Evolutionary conservation across 73 alveolate genomes (phyloP), one percentile per base, ranked within the genome.

Genomic region (Paramecium sexaurelia): DNA sequence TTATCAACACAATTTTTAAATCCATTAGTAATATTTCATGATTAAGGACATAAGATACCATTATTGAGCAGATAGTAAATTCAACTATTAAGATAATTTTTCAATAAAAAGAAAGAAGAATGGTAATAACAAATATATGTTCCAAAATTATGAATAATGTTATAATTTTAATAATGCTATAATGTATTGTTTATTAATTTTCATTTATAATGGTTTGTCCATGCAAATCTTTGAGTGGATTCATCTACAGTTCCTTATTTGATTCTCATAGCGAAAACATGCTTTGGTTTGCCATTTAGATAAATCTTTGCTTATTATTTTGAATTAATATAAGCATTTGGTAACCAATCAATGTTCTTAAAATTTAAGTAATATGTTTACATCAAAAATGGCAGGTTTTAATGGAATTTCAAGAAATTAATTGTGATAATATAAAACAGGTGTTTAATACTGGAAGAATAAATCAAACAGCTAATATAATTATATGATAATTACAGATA

Each of bases 151-250:
- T 78, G 90, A 78, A 10, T 24, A 36, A 36, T 41, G 6, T 51
- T 1, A 17, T 5, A 45, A 45, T 36, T 73, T 61, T 61, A 29
- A 20, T 29, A 24, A 22, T 61, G 39, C 39, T 78, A n/a, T 45
- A 78, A 29, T 78, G 32, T 78, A 36, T 33, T 41, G 55, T 78
- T 17, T 39, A 17, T 78, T 13, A 26, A 69, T 75, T n/a, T 37
- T 78, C 90, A 78, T 22, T 45, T 78, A 27, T 78, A 78, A 78
- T 78, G 90, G 73, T 78, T 45, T 56, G 71, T 40, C 90, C 90
- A 78, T 40, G 90, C 90, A 41, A 45, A 39, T 17, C 55, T 22
- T 20, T 37, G 19, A 39, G 68, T 78, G 2, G 90, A 78, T 9
- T 78, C 90, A 39, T 78, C 90, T 10, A 24, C 32, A 17, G 90